Evolutionary conservation across 1,139 yeast species (phyloP), one percentile per base, ranked within the genome.

Genomic region (Chernovozyma sophiae-reginae): DNA sequence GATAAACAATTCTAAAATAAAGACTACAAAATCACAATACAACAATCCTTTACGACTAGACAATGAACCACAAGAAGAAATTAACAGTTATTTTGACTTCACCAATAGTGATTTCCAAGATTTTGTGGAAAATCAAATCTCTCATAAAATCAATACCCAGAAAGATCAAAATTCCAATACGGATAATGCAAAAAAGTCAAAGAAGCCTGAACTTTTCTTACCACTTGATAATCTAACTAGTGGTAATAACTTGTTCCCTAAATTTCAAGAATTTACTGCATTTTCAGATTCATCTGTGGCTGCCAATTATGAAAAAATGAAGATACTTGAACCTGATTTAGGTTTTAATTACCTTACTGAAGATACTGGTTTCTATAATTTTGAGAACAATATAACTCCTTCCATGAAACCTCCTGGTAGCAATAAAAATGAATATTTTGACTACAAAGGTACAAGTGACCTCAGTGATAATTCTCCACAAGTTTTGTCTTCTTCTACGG

Each of bases 371-470:
- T 34, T 47, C 35, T 35, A 40, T 32, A 15, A 43, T 39, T 33
- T 48, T 38, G 46, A 47, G 13, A 47, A 47, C 17, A 52, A 48
- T 35, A 45, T 65, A 15, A 69, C 75, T 0, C 74, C 74, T 0
- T 55, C 60, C 6, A 62, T 67, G 66, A 65, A 64, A 31, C 73
- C 74, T 1, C 74, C 74, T 1, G 60, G 61, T 7, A 47, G 60
- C 4, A 53, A 50, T 31, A 47, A 46, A 6, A 41, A 48, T 31
- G 70, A 61, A n/a, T 68, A 67, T 46, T 68, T 68, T 39, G 72
- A 61, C 11, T 12, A 26, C 8, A 13, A 26, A 16, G 29, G 6
- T 6, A 16, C 6, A 6, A 26, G 29, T 16, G 29, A 26, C 17
- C 8, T 26, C 12, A 20, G 23, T 20, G 23, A 20, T 10, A 10